Percentiles rank a stretch among this genome's conserved stretches.
Evolutionary conservation across 768 basidiomycete species (phyloP).

Genomic region (Tephrocybe sp.): DNA sequence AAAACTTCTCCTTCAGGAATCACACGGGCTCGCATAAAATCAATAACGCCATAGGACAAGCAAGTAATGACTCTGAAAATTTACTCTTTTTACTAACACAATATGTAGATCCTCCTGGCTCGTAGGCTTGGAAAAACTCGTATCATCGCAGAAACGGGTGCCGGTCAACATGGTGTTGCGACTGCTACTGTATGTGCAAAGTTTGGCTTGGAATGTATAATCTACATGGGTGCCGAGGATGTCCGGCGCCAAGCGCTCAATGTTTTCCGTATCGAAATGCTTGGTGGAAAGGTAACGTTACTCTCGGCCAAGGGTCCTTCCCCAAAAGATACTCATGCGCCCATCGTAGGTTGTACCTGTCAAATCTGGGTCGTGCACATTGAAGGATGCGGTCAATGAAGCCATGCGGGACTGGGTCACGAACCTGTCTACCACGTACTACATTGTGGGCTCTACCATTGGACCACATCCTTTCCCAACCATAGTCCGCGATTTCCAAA

Average conservation of each 20-base stretch:
- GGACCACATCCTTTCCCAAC: slow-evolving; percentile 99
- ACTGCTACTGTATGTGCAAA: slow-evolving; percentile 98
- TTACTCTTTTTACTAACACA: not conserved
- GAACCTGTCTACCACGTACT: slow-evolving; percentile 91
- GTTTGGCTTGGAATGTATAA: slow-evolving; percentile 91
- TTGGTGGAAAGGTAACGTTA: slow-evolving; percentile 76
- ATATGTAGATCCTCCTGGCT: slow-evolving; percentile 83
- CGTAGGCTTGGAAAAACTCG: slow-evolving; percentile 90
- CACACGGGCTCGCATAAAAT: slow-evolving; percentile 99
- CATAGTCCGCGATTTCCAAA: slow-evolving; percentile 97
- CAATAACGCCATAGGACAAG: slow-evolving; percentile 98
- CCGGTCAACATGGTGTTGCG: slow-evolving; percentile 98
- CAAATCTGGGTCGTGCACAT: slow-evolving; percentile 87
- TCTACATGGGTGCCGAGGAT: slow-evolving; percentile 99
- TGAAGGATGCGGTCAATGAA: slow-evolving; percentile 99
- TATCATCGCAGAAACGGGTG: slow-evolving; percentile 98
- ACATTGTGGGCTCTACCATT: slow-evolving; percentile 95
- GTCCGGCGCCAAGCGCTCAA: slow-evolving; percentile 95
- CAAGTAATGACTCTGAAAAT: slow-evolving; percentile 25
- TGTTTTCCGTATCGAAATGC: slow-evolving; percentile 97
- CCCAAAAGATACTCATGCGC: slow-evolving; percentile 1
- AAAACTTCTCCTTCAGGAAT: slow-evolving; percentile 53
- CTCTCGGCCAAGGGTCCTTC: not conserved
- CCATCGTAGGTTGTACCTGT: slow-evolving; percentile 82
- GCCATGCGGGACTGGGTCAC: slow-evolving; percentile 99